Evolutionary conservation across 495 filamentous ascomycete species (phyloP).

Genomic region (Penicillium herquei): DNA sequence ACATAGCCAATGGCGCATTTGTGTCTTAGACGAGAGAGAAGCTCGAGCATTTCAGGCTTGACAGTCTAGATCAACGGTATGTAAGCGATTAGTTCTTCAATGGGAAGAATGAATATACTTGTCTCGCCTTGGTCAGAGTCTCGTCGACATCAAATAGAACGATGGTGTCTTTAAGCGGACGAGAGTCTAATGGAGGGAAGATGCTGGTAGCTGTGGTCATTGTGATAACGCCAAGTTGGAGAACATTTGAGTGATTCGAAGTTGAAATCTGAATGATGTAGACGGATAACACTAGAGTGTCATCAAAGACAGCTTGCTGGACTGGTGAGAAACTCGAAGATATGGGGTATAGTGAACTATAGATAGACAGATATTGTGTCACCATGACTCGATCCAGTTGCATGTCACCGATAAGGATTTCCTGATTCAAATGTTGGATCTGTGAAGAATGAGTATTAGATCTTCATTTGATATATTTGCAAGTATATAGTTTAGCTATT

Average conservation of each 20-base stretch:
- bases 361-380: neutral
- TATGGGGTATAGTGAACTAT: neutral
- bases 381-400: neutral
- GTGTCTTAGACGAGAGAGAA: constrained; percentile 77
- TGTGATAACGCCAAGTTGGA: neutral
- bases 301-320: no score
- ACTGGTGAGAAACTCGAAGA: no score
- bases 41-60: constrained; percentile 74
- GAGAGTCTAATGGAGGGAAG: constrained; percentile 74
- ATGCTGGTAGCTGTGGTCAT: constrained; percentile 51
- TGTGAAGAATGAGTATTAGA: neutral
- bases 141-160: constrained; percentile 91
- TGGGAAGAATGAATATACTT: constrained; percentile 38
- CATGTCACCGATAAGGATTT: constrained; percentile 21
- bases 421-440: no score
- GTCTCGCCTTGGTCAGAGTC: constrained; percentile 77
- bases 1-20: constrained; percentile 89
- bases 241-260: neutral
- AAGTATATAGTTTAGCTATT: neutral
- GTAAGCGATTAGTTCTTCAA: constrained; percentile 2
- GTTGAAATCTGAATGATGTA: neutral
- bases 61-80: constrained; percentile 43
- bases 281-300: no score
- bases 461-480: neutral
- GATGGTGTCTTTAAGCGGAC: constrained; percentile 86